phyloP scores from a whole-genome alignment of 2,329 filamentous ascomycete species.

The Juglanconis sp. region DNA sequence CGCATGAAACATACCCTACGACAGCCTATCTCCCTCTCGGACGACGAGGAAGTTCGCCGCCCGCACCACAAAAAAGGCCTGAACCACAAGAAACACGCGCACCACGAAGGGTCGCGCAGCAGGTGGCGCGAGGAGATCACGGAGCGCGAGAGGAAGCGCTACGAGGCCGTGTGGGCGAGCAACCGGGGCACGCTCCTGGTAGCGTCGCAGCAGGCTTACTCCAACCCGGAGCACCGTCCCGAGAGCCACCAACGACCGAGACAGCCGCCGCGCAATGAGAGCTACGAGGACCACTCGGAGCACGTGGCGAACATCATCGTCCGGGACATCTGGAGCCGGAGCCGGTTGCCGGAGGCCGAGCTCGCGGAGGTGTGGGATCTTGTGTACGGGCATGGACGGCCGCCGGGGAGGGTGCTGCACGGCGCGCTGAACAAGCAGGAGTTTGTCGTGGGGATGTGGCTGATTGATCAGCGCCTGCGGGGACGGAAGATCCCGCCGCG shows the following conservation, averaged over 20 bases:
- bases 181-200: slow-evolving; percentile 62
- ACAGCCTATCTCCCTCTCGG: slow-evolving; percentile 45
- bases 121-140: slow-evolving; percentile 76
- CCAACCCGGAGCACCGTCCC: slow-evolving; percentile 11
- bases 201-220: slow-evolving; percentile 13
- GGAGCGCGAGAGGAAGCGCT: slow-evolving; percentile 69
- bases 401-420: slow-evolving; percentile 25
- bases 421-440: slow-evolving; percentile 59
- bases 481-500: slow-evolving; percentile 72
- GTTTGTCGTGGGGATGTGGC: slow-evolving; percentile 81
- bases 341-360: slow-evolving; percentile 63
- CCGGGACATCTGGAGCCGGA: slow-evolving; percentile 72
- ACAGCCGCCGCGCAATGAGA: slow-evolving; percentile 5
- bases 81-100: slow-evolving; percentile 63
- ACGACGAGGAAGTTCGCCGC: slow-evolving; percentile 52
- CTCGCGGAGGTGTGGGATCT: slow-evolving; percentile 75
- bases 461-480: slow-evolving; percentile 76
- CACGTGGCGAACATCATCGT: slow-evolving; percentile 66
- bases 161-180: slow-evolving; percentile 82
- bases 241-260: background rate
- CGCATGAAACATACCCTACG: slow-evolving; percentile 65
- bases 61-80: slow-evolving; percentile 47
- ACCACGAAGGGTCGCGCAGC: slow-evolving; percentile 72
- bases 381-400: slow-evolving; percentile 56
- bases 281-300: slow-evolving; percentile 34